Evolutionary conservation across 164 flowering plant species (phyloP).

Genomic region (Berberis vulgaris): DNA sequence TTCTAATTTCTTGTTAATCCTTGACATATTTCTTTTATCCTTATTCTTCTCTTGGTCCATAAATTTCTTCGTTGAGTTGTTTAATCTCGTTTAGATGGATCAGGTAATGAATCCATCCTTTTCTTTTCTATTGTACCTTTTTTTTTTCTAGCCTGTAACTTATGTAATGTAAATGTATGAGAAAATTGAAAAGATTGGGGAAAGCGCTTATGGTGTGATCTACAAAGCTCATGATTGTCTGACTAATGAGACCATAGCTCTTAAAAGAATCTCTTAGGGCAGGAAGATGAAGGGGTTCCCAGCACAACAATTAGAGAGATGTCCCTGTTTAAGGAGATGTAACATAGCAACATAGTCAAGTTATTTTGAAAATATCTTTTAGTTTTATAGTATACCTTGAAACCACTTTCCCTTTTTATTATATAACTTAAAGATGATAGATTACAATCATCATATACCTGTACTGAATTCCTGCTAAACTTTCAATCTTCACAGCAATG

Average conservation of each 20-base stretch:
- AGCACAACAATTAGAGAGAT: constrained; percentile 94
- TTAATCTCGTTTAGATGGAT: constrained; percentile 12
- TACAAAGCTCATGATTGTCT: constrained; percentile 79
- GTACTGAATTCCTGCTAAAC: no score
- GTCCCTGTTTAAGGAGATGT: constrained; percentile 95
- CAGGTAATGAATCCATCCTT: constrained; percentile 6
- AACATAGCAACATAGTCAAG: constrained; percentile 91
- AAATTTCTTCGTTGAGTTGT: no score
- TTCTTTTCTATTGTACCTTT: background rate
- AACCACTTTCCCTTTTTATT: background rate
- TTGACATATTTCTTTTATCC: no score
- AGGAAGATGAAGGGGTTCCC: constrained; percentile 96
- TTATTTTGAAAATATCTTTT: constrained; percentile 8
- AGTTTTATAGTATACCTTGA: background rate
- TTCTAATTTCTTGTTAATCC: no score
- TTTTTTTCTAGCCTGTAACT: background rate
- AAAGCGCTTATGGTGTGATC: constrained; percentile 95
- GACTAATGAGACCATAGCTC: constrained; percentile 79
- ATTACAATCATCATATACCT: no score
- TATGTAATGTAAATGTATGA: constrained; percentile 39
- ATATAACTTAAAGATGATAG: background rate
- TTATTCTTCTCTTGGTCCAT: no score
- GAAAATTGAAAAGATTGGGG: constrained; percentile 95
- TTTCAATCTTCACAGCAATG: no score
- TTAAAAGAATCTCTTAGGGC: constrained; percentile 94